These are phyloP conservation scores for Ricinus communis DNA, from an alignment of 345 rosid genomes.

Conservation along the genomic window DNA sequence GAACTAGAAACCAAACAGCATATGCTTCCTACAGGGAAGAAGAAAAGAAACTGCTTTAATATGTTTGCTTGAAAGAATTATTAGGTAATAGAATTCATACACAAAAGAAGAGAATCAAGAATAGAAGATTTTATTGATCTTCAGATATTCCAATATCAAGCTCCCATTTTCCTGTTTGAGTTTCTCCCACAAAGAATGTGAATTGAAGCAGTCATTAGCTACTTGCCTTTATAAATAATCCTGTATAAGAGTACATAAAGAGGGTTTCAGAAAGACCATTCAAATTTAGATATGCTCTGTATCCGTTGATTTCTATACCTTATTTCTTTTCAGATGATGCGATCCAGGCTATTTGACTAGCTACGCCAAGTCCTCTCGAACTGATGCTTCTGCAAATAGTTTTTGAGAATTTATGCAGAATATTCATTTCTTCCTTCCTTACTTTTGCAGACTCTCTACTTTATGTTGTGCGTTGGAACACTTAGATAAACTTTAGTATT, in stretches of 20 bases:
- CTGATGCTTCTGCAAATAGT: conserved; percentile 4
- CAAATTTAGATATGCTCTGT: not conserved
- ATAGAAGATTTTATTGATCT: too few relatives aligned
- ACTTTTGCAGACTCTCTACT: conserved; percentile 24
- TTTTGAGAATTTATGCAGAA: not conserved
- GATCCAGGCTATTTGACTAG: not conserved
- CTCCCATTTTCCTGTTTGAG: too few relatives aligned
- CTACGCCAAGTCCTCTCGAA: too few relatives aligned
- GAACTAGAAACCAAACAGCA: too few relatives aligned
- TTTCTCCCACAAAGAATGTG: too few relatives aligned
- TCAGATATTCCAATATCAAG: too few relatives aligned
- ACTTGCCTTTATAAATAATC: not conserved
- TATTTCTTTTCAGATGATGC: conserved; percentile 10
- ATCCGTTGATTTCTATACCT: not conserved
- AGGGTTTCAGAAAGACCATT: not conserved
- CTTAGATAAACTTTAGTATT: conserved; percentile 88
- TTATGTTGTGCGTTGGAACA: conserved; percentile 87
- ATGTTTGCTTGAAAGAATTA: too few relatives aligned
- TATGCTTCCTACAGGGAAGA: too few relatives aligned
- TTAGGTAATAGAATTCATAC: too few relatives aligned
- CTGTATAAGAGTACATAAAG: not conserved
- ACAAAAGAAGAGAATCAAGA: too few relatives aligned
- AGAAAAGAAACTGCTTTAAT: too few relatives aligned
- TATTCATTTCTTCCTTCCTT: not conserved
- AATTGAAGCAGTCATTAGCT: not conserved